These are phyloP conservation scores for Tetrahymena elliotti DNA, from an alignment of 73 alveolate genomes.

Conservation along the genomic window DNA sequence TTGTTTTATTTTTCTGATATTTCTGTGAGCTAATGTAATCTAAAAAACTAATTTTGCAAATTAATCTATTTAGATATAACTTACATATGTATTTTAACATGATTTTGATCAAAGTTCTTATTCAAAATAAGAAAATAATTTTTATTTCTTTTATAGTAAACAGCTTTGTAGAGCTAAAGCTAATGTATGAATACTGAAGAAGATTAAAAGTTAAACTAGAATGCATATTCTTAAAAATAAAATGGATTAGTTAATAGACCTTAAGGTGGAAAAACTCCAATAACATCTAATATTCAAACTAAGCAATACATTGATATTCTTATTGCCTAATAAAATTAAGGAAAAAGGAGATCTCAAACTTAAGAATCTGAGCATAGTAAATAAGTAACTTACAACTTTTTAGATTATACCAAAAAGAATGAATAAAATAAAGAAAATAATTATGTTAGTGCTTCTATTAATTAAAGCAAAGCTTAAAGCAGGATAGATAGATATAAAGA, in stretches of 20 bases:
- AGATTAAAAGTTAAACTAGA: not conserved
- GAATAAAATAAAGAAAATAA: not conserved
- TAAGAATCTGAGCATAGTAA: not conserved
- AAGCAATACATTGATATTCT: not conserved
- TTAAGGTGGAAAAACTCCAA: not conserved
- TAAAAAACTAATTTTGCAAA: too few species aligned
- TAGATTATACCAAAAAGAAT: not conserved
- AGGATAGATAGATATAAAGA: not conserved
- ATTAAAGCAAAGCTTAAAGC: not conserved
- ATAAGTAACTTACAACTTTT: not conserved
- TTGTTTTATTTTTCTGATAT: not conserved
- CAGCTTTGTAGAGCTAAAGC: not conserved
- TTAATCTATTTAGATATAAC: too few species aligned
- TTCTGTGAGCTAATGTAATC: too few species aligned
- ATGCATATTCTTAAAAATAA: not conserved
- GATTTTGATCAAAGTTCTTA: not conserved
- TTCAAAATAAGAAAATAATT: not conserved
- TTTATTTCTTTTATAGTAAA: not conserved
- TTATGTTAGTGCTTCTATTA: not conserved
- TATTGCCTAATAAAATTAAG: not conserved
- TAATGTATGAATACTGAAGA: not conserved
- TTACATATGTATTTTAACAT: too few species aligned
- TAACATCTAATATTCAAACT: not conserved
- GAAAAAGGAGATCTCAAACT: not conserved
- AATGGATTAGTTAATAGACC: not conserved